These are phyloP conservation scores for Fusarium transvaalense DNA, from an alignment of 2,329 filamentous ascomycete genomes.

Conservation along the genomic window DNA sequence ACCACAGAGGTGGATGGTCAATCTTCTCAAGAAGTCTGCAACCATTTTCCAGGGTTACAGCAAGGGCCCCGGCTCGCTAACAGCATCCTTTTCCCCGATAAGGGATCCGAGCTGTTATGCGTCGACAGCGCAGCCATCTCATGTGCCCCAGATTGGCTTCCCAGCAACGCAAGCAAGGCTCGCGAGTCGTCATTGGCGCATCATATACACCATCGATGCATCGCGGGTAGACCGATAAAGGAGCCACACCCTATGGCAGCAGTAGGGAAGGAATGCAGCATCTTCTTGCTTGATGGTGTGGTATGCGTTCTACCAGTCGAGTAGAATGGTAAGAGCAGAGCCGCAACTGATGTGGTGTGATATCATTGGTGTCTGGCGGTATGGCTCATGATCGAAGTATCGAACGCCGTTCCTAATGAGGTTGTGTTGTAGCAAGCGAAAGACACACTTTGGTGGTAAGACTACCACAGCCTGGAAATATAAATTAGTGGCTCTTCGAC, in stretches of 20 bases:
- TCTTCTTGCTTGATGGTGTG: slow-evolving; percentile 40
- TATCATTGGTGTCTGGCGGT: slow-evolving; percentile 45
- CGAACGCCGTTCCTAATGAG: slow-evolving; percentile 21
- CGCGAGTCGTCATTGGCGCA: slow-evolving; percentile 38
- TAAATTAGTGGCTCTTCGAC: slow-evolving; percentile 21
- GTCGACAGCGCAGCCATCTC: slow-evolving; percentile 35
- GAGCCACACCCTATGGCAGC: slow-evolving; percentile 22
- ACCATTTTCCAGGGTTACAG: slow-evolving; percentile 35
- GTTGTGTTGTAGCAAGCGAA: slow-evolving; percentile 17
- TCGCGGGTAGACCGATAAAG: slow-evolving; percentile 22
- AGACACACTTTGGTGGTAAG: slow-evolving; percentile 11
- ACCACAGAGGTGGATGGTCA: slow-evolving; percentile 13
- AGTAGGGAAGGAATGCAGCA: slow-evolving; percentile 23
- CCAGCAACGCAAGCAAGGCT: slow-evolving; percentile 28
- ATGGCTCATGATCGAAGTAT: slow-evolving; percentile 34
- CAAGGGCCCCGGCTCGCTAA: slow-evolving; percentile 23
- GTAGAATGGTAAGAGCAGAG: slow-evolving; percentile 34
- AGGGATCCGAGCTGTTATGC: slow-evolving; percentile 26
- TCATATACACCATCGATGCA: slow-evolving; percentile 22
- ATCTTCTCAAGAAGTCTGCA: slow-evolving; percentile 23
- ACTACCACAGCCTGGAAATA: slow-evolving; percentile 22
- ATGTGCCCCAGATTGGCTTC: slow-evolving; percentile 39
- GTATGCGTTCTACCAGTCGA: slow-evolving; percentile 22
- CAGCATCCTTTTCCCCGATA: slow-evolving; percentile 29
- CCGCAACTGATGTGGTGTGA: slow-evolving; percentile 48